A percentile compares a stretch with the other conserved stretches of the same genome.
These are phyloP conservation scores for Phytophthora pluvialis DNA, from an alignment of 352 stramenopile genomes.

Conservation along the genomic window DNA sequence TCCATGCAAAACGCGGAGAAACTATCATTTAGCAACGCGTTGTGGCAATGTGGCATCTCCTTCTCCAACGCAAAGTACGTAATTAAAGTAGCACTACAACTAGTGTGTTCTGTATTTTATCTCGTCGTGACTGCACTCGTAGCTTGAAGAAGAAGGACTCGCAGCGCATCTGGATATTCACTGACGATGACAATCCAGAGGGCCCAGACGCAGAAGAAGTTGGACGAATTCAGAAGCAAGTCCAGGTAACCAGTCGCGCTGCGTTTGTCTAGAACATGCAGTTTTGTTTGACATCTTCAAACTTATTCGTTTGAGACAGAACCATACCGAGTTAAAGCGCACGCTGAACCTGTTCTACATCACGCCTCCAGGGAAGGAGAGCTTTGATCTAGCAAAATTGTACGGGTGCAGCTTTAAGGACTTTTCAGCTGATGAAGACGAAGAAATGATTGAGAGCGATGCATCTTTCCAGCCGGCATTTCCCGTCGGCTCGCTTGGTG, in stretches of 20 bases:
- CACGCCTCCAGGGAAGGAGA: conserved; percentile 50
- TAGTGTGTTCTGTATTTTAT: conserved; percentile 3
- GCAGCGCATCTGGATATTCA: conserved; percentile 89
- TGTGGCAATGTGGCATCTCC: conserved; percentile 84
- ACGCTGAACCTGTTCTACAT: conserved; percentile 86
- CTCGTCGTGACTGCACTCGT: neutral
- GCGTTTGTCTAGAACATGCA: neutral
- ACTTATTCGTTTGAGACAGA: conserved; percentile 33
- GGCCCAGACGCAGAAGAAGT: conserved; percentile 64
- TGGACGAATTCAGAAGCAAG: conserved; percentile 74
- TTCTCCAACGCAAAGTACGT: conserved; percentile 83
- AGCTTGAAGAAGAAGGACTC: conserved; percentile 89
- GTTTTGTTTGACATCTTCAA: neutral
- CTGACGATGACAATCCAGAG: conserved; percentile 71
- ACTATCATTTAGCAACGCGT: conserved; percentile 79
- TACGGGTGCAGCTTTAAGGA: conserved; percentile 78
- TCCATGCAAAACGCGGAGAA: conserved; percentile 67
- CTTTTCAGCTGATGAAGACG: conserved; percentile 41
- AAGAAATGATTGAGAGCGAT: conserved; percentile 32
- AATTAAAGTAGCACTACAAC: neutral
- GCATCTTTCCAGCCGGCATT: conserved; percentile 69
- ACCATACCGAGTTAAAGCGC: conserved; percentile 81
- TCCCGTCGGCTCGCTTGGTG: conserved; percentile 71
- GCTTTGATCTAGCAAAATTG: conserved; percentile 66
- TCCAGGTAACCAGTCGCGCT: conserved; percentile 48